A percentile compares a stretch with the other conserved stretches of the same genome.
Conservation (phyloP, 2,329 filamentous ascomycete species). For the Calonectria pauciramosa region DNA sequence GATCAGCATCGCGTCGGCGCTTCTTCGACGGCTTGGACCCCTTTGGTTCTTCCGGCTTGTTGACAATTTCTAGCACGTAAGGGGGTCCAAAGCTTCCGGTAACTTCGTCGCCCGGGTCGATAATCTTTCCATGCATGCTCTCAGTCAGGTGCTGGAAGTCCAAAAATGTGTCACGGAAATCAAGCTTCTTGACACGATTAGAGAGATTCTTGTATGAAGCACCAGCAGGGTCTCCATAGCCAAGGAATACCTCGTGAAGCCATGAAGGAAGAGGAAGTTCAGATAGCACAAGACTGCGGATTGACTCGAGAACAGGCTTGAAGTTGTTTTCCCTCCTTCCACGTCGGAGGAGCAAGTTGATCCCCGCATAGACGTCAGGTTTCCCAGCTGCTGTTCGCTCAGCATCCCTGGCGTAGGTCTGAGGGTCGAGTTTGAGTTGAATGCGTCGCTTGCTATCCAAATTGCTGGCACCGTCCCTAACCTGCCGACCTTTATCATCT, state of each 20-base stretch:
- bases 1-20: conserved; percentile 83
- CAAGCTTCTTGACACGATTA: conserved; percentile 82
- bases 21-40: conserved; percentile 82
- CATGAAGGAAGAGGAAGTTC: conserved; percentile 89
- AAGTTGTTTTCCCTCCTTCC: conserved; percentile 96
- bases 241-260: conserved; percentile 98
- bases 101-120: conserved; percentile 82
- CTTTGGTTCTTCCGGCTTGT: conserved; percentile 65
- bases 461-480: conserved; percentile 72
- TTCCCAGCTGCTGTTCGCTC: conserved; percentile 76
- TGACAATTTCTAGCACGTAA: conserved; percentile 82
- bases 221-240: conserved; percentile 91
- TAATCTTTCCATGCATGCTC: conserved; percentile 87
- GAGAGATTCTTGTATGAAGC: conserved; percentile 88
- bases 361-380: conserved; percentile 82
- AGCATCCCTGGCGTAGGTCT: conserved; percentile 82
- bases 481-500: conserved; percentile 83
- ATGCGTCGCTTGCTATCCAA: conserved; percentile 80
- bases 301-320: conserved; percentile 91
- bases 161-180: conserved; percentile 94
- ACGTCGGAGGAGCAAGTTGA: conserved; percentile 89
- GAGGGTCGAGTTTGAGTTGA: conserved; percentile 84
- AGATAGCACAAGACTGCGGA: conserved; percentile 86
- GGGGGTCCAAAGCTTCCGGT: conserved; percentile 85
- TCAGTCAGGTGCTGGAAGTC: conserved; percentile 95